Evolutionary conservation across 805 yeast genomes (phyloP).

Genomic region (Cyberlindnera petersonii): DNA sequence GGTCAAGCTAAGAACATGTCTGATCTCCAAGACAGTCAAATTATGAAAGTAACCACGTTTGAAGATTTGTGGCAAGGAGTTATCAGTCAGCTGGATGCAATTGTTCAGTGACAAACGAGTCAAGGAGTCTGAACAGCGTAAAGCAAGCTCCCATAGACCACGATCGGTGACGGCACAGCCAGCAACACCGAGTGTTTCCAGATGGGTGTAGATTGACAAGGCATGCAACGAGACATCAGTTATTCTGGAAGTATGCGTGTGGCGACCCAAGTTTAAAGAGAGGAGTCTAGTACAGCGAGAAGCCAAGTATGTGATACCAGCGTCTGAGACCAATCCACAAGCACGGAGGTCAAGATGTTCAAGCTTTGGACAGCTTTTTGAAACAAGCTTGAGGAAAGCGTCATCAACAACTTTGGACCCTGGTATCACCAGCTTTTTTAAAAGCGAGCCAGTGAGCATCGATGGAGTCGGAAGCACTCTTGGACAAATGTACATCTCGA

Average conservation of each 20-base stretch:
- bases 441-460: constrained; percentile 39
- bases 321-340: constrained; percentile 73
- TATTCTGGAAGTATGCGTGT: constrained; percentile 58
- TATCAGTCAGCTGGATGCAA: constrained; percentile 57
- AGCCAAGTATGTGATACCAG: constrained; percentile 68
- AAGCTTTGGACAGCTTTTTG: constrained; percentile 54
- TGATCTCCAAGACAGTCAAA: constrained; percentile 71
- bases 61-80: constrained; percentile 50
- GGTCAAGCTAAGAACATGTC: constrained; percentile 55
- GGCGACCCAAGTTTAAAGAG: constrained; percentile 77
- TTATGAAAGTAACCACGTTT: constrained; percentile 46
- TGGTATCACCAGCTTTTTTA: constrained; percentile 53
- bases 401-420: constrained; percentile 68
- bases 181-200: constrained; percentile 78
- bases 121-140: constrained; percentile 43
- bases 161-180: constrained; percentile 81
- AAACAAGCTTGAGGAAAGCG: constrained; percentile 46
- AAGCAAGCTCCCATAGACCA: constrained; percentile 75
- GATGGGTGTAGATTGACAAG: constrained; percentile 42
- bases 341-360: constrained; percentile 75
- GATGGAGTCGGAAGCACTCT: constrained; percentile 50
- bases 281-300: constrained; percentile 52
- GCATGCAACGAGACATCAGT: constrained; percentile 66
- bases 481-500: constrained; percentile 85
- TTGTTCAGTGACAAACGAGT: constrained; percentile 72